These are phyloP conservation scores for Trichoderma cornu-damae DNA, from an alignment of 2,329 filamentous ascomycete species.

Conservation along the genomic window DNA sequence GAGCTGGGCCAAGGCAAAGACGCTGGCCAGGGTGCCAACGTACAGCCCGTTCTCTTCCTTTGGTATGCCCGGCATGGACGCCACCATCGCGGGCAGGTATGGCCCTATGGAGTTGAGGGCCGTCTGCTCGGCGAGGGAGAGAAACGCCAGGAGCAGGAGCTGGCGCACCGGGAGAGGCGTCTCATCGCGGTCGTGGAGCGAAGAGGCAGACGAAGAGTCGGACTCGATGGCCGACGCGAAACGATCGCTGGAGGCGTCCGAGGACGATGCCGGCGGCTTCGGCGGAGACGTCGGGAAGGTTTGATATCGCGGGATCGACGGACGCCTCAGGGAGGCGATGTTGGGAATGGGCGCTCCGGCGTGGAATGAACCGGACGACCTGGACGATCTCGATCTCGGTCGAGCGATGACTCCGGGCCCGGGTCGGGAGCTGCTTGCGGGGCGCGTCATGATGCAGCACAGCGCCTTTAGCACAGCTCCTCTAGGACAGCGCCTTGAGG, in stretches of 20 bases:
- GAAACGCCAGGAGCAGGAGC: constrained; percentile 76
- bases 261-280: constrained; percentile 54
- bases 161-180: constrained; percentile 79
- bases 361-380: constrained; percentile 47
- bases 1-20: constrained; percentile 89
- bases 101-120: constrained; percentile 94
- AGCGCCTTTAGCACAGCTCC: neutral
- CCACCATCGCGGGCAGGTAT: constrained; percentile 90
- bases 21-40: constrained; percentile 82
- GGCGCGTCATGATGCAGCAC: constrained; percentile 4
- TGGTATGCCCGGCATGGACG: constrained; percentile 75
- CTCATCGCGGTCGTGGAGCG: constrained; percentile 42
- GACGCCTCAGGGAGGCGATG: constrained; percentile 33
- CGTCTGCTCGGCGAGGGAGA: constrained; percentile 90
- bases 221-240: constrained; percentile 11
- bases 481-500: neutral
- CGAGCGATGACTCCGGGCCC: constrained; percentile 16
- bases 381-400: constrained; percentile 31
- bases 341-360: constrained; percentile 47
- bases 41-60: constrained; percentile 71
- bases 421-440: constrained; percentile 1
- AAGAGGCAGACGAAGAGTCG: constrained; percentile 26
- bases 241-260: constrained; percentile 22
- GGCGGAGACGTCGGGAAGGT: constrained; percentile 75
- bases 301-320: constrained; percentile 61